These are phyloP conservation scores for Clitocybe nebularis DNA, from an alignment of 1,284 basidiomycete genomes.

Conservation along the genomic window DNA sequence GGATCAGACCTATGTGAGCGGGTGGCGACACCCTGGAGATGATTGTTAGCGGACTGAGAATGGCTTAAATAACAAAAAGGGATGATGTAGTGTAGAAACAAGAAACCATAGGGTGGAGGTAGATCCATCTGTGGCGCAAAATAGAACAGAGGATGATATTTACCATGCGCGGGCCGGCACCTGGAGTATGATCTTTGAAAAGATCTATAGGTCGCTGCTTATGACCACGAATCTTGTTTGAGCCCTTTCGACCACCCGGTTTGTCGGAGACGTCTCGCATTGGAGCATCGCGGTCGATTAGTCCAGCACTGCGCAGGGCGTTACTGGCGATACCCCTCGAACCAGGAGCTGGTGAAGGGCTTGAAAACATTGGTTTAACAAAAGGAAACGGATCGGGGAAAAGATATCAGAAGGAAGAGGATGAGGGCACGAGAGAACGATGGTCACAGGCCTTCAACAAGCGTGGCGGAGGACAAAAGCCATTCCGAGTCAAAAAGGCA, in stretches of 20 bases:
- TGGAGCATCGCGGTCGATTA: constrained; percentile 66
- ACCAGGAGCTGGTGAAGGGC: constrained; percentile 45
- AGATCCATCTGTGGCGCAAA: neutral
- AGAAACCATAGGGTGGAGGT: neutral
- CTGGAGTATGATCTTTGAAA: constrained; percentile 47
- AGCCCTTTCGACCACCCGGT: constrained; percentile 64
- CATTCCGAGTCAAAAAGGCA: constrained; percentile 29
- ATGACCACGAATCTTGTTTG: constrained; percentile 55
- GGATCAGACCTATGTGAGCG: too few species aligned
- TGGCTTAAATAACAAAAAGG: too few species aligned
- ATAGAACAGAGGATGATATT: constrained; percentile 23
- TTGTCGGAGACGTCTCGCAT: constrained; percentile 68
- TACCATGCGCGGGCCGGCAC: constrained; percentile 56
- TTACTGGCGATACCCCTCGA: constrained; percentile 52
- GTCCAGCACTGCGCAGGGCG: constrained; percentile 63
- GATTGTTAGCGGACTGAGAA: too few species aligned
- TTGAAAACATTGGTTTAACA: constrained; percentile 42
- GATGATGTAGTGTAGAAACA: neutral
- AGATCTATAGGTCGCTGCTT: constrained; percentile 55
- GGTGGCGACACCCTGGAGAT: too few species aligned
- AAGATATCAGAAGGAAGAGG: constrained; percentile 18
- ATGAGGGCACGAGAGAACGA: constrained; percentile 10
- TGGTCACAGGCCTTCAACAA: constrained; percentile 3
- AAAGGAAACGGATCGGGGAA: constrained; percentile 15
- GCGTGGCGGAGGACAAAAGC: constrained; percentile 18